These are phyloP conservation scores for Gleditsia sinensis DNA, from an alignment of 306 rosid species.

Conservation along the genomic window DNA sequence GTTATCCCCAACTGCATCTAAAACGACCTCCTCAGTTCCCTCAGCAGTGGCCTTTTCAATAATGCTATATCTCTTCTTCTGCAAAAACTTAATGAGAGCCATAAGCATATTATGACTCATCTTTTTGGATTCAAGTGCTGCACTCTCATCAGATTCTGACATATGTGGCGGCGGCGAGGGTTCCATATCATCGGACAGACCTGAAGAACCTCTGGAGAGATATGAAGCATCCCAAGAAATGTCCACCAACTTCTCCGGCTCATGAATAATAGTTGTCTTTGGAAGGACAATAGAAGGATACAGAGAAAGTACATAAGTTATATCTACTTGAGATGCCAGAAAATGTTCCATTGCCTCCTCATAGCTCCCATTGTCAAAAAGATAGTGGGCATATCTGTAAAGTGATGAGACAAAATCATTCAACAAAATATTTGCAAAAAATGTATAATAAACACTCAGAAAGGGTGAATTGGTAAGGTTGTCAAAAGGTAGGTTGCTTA, in stretches of 20 bases:
- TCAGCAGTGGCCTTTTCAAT: constrained; percentile 96
- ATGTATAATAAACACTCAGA: not conserved
- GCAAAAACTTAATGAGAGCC: constrained; percentile 94
- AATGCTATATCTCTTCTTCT: constrained; percentile 76
- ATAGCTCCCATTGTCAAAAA: constrained; percentile 89
- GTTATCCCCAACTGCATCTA: constrained; percentile 87
- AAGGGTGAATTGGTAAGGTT: too few species aligned
- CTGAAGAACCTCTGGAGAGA: constrained; percentile 84
- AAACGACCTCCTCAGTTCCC: constrained; percentile 97
- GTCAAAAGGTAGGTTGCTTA: too few species aligned
- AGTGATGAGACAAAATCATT: constrained; percentile 34
- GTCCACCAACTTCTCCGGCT: constrained; percentile 73
- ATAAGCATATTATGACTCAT: constrained; percentile 91
- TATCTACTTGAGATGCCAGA: constrained; percentile 85
- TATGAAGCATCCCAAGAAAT: constrained; percentile 58
- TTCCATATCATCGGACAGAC: constrained; percentile 89
- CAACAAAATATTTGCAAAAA: constrained; percentile 12
- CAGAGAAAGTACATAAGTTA: constrained; percentile 86
- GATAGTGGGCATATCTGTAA: constrained; percentile 93
- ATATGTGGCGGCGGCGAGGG: constrained; percentile 44
- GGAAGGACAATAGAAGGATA: constrained; percentile 88
- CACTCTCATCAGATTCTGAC: constrained; percentile 65
- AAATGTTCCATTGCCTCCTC: constrained; percentile 99
- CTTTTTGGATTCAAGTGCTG: constrained; percentile 83
- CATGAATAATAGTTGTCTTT: constrained; percentile 67